Conservation (phyloP, 805 yeast species). For the Zygosaccharomyces pseudorouxii region DNA sequence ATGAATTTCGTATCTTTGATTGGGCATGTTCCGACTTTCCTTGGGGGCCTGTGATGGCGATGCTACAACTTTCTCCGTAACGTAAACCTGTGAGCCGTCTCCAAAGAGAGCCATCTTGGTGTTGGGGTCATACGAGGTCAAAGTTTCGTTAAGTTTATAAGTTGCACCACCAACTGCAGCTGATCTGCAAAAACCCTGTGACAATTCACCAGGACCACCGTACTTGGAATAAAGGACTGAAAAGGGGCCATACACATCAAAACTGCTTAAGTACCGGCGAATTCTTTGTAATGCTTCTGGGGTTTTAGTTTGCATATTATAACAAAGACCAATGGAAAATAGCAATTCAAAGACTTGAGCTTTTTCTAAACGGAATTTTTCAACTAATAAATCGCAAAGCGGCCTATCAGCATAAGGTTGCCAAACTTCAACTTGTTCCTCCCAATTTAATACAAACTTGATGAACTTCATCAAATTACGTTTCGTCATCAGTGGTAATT, state of each 20-base stretch:
- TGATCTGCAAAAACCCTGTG: conserved; percentile 95
- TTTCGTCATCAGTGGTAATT: conserved; percentile 67
- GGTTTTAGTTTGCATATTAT: conserved; percentile 55
- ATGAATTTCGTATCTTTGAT: conserved; percentile 53
- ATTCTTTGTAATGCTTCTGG: conserved; percentile 76
- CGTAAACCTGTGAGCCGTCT: conserved; percentile 71
- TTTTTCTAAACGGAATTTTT: conserved; percentile 62
- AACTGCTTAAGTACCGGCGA: conserved; percentile 74
- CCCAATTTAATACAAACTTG: conserved; percentile 77
- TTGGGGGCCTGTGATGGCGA: conserved; percentile 64
- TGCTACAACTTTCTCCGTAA: conserved; percentile 73
- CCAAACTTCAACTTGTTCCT: conserved; percentile 53
- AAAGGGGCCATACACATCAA: conserved; percentile 90
- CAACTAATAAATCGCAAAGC: conserved; percentile 53
- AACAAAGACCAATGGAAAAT: conserved; percentile 78
- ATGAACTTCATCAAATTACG: conserved; percentile 81
- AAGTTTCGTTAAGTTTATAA: conserved; percentile 70
- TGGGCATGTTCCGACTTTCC: conserved; percentile 40
- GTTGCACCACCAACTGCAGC: conserved; percentile 98
- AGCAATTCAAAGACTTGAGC: conserved; percentile 81
- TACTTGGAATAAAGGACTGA: conserved; percentile 88
- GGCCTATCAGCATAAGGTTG: conserved; percentile 51
- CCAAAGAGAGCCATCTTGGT: conserved; percentile 63
- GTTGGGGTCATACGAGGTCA: conserved; percentile 60
- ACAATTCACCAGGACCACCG: conserved; percentile 93